Conservation (phyloP, 495 filamentous ascomycete genomes). For the Lepraria neglecta region DNA sequence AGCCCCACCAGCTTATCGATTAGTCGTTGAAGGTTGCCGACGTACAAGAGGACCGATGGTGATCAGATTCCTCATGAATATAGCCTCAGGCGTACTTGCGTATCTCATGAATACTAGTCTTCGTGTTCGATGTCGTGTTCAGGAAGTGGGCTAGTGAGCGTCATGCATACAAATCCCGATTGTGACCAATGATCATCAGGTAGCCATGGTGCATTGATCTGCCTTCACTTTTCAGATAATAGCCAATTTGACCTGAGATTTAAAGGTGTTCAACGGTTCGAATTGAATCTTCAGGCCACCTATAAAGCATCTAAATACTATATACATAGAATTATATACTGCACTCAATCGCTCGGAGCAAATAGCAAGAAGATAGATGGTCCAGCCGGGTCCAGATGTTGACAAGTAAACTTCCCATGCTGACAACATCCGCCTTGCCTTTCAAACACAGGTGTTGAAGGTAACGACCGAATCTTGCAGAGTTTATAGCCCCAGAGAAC, state of each 20-base stretch:
- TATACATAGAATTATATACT: conserved; percentile 12
- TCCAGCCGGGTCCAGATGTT: conserved; percentile 7
- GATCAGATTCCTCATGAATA: neutral
- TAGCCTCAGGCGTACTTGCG: neutral
- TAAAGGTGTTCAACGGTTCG: neutral
- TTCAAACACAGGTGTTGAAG: neutral
- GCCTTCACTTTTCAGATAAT: neutral
- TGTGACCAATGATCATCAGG: conserved; percentile 2
- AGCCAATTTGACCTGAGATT: too few relatives aligned
- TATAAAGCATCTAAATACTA: conserved; percentile 13
- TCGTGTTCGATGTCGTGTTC: neutral
- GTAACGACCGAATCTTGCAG: conserved; percentile 10
- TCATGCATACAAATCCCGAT: neutral
- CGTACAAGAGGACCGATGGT: neutral
- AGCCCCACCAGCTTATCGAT: conserved; percentile 14
- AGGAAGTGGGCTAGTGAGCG: neutral
- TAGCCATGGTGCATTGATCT: neutral
- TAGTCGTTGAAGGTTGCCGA: neutral
- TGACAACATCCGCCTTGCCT: neutral
- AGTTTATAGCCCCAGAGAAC: conserved; percentile 1
- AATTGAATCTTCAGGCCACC: neutral
- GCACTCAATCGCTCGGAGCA: conserved; percentile 10
- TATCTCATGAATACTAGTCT: neutral
- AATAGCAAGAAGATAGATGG: conserved; percentile 2
- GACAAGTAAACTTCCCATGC: conserved; percentile 3